Evolutionary conservation across 1,139 yeast genomes (phyloP), one percentile per base, ranked within the genome.

Genomic region (Geotrichum aggregatum): DNA sequence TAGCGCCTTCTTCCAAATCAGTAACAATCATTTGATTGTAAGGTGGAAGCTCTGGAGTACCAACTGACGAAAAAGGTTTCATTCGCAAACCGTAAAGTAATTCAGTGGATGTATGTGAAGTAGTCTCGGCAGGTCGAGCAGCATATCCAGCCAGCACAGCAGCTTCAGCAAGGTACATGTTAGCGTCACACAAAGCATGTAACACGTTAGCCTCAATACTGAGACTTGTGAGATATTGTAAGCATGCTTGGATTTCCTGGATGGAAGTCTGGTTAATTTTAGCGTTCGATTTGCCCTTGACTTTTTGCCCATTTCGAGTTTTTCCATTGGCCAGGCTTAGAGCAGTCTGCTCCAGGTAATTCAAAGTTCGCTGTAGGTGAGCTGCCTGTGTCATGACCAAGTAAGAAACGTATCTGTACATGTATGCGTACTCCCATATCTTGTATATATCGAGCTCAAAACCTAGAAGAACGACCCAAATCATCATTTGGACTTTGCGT

Each of bases 11-110:
- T 8, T 41, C 10, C n/a, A 24, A 11, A n/a, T 30, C 22, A 3
- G 39, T 38, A 8, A 31, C 26, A n/a, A 49, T 48, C 19, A 46
- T 18, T 11, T 19, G 40, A 13, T 39, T 21, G 28, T 40, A 50
- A 3, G 35, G 44, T 6, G 57, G 57, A 3, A 45, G 52, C 13
- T 74, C 76, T 0, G 98, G 97, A 4, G 83, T 83, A 0, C 95
- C 96, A 16, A 91, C 84, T 0, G 91, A 78, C 16, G 87, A 80
- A 72, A 87, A 88, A 2, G 95, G 83, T 64, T 88, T 89, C 78
- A 89, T 79, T 58, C 96, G 77, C 44, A 89, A 70, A 21, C 77
- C 73, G 66, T 77, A 87, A n/a, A 83, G 68, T 40, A 76, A 64
- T 56, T 81, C 80, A 44, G 76, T 73, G 11, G 72, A 63, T 10